A percentile compares a stretch with the other conserved stretches of the same genome.
Conservation (phyloP, 495 filamentous ascomycete species). For the Aspergillus homomorphus region DNA sequence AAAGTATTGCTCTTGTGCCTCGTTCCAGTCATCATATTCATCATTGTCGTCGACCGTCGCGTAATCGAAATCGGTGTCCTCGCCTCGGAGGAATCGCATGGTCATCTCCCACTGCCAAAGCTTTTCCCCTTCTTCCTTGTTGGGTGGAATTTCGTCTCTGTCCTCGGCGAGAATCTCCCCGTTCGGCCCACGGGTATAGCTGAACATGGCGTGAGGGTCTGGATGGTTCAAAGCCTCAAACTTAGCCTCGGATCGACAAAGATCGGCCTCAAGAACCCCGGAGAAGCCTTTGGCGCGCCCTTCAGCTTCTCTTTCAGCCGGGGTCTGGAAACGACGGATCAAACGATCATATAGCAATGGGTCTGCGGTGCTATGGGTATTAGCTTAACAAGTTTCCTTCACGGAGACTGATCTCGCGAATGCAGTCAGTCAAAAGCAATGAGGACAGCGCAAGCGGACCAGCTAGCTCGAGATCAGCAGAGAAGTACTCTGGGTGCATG, state of each 20-base stretch:
- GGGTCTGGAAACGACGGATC: conserved; percentile 72
- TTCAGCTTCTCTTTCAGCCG: conserved; percentile 69
- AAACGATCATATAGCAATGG: conserved; percentile 77
- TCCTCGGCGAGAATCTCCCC: conserved; percentile 58
- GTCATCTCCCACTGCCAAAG: conserved; percentile 68
- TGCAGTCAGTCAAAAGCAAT: conserved; percentile 15
- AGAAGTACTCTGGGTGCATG: conserved; percentile 61
- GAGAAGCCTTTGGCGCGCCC: conserved; percentile 70
- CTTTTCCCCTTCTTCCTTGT: conserved; percentile 61
- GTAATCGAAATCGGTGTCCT: conserved; percentile 77
- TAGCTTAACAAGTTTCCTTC: conserved; percentile 26
- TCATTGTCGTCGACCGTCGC: conserved; percentile 63
- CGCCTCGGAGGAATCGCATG: conserved; percentile 65
- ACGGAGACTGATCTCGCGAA: not conserved
- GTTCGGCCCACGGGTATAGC: conserved; percentile 44
- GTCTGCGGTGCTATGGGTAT: conserved; percentile 46
- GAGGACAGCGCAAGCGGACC: conserved; percentile 49
- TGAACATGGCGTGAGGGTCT: conserved; percentile 48
- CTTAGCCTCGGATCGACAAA: conserved; percentile 70
- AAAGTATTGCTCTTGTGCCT: conserved; percentile 70
- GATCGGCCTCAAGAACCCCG: conserved; percentile 66
- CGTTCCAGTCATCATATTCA: conserved; percentile 60
- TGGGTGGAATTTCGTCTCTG: conserved; percentile 53
- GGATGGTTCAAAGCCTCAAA: conserved; percentile 59
- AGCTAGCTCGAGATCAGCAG: conserved; percentile 60